Evolutionary conservation across 768 basidiomycete genomes (phyloP).

Genomic region (Tulasnella sp.): DNA sequence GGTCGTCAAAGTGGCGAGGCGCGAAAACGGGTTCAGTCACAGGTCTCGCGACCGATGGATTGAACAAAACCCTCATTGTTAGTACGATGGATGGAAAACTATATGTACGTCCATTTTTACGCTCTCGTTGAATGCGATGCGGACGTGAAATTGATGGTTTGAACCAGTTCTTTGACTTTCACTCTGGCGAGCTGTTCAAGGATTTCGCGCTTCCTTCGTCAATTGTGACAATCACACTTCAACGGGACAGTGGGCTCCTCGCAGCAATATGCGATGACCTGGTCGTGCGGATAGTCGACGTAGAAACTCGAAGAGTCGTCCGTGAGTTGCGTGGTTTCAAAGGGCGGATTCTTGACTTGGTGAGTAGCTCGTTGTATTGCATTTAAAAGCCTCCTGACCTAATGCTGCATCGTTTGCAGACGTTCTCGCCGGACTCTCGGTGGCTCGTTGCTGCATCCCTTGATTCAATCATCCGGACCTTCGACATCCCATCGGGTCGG

Average conservation of each 20-base stretch:
- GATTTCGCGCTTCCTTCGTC: slow-evolving; percentile 57
- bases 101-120: slow-evolving; percentile 40
- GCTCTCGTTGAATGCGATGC: too few relatives aligned
- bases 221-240: slow-evolving; percentile 58
- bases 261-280: slow-evolving; percentile 80
- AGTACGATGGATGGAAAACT: slow-evolving; percentile 81
- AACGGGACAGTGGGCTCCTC: slow-evolving; percentile 76
- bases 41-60: slow-evolving; percentile 72
- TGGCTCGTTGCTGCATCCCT: slow-evolving; percentile 85
- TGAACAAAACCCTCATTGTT: slow-evolving; percentile 73
- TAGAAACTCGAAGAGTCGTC: slow-evolving; percentile 79
- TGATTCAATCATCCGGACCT: slow-evolving; percentile 88
- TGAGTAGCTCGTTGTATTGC: slow-evolving; percentile 39
- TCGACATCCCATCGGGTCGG: slow-evolving; percentile 86
- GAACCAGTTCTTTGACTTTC: slow-evolving; percentile 90
- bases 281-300: slow-evolving; percentile 74
- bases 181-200: slow-evolving; percentile 62
- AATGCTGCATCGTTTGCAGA: too few relatives aligned
- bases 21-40: slow-evolving; percentile 51
- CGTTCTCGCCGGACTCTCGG: slow-evolving; percentile 89
- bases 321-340: slow-evolving; percentile 79
- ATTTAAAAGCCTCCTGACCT: too few relatives aligned
- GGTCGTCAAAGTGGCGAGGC: slow-evolving; percentile 18
- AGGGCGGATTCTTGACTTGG: slow-evolving; percentile 80
- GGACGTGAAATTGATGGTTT: too few relatives aligned